Evolutionary conservation across 257 asterid genomes (phyloP), one percentile per base, ranked within the genome.

Genomic region (Rhazya stricta): DNA sequence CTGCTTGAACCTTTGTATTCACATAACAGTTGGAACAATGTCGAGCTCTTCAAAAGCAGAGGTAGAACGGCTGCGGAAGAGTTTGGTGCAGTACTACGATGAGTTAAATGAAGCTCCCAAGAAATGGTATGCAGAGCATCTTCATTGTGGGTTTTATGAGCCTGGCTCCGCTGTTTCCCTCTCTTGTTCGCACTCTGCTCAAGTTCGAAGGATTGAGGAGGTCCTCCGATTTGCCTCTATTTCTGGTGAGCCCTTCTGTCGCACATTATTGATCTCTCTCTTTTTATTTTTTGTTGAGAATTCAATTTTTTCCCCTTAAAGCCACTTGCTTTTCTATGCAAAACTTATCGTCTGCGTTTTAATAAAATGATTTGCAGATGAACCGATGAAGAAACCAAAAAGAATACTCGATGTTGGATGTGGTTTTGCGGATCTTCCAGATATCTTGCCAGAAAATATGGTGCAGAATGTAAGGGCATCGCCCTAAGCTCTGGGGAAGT

Each of bases 401-500:
- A 86, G 43, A 48, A 88, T 91, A 29, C 93, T 94, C 25, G 98
- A 94, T 85, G 97, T 90, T 77, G 98, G 98, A 16, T 94, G 98
- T 81, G 98, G 98, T 3, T 90, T 94, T 34, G 98, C 61, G 98
- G 97, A 71, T 91, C 97, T 82, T 89, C 97, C 0, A 86, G 97
- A 73, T 91, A 91, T 86, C 73, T 94, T 45, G 91, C 97, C 4
- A 77, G 75, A 79, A 91, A 94, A 78, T 94, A 80, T 77, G 93
- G 88, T 16, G 94, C 98, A 6, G 79, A 73, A 32, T 82, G 91
- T 75, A 71, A 75, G 27, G 98, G 97, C 77, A 91, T 94, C 80
- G 91, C 98, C n/a, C 85, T 94, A 19, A 94, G 98, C 84, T 97
- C 98, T 74, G 86, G 90, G n/a, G 97, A 94, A 85, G 97, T 96